These are phyloP conservation scores for Tetrahymena thermophila DNA, from an alignment of 73 alveolate species.

Conservation along the genomic window DNA sequence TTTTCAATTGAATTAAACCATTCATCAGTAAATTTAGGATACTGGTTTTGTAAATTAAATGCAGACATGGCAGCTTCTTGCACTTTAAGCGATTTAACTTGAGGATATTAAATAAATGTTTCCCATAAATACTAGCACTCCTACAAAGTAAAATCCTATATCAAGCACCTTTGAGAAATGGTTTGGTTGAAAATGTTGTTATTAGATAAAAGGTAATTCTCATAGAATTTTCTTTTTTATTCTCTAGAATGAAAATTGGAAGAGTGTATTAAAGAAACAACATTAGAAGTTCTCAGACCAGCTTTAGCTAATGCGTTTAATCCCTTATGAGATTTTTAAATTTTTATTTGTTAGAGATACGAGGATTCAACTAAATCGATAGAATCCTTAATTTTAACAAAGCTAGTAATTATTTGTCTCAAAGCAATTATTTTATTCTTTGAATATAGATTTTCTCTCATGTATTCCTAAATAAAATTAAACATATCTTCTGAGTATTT, in stretches of 20 bases:
- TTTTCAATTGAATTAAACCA: not conserved
- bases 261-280: not conserved
- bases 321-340: not conserved
- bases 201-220: not conserved
- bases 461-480: not conserved
- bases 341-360: not conserved
- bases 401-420: not conserved
- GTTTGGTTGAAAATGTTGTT: not conserved
- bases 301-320: not conserved
- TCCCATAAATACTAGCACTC: not conserved
- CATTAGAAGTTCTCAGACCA: not conserved
- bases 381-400: not conserved
- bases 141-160: not conserved
- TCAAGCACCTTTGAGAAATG: not conserved
- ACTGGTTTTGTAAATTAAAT: not conserved
- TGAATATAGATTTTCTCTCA: not conserved
- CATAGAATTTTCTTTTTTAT: not conserved
- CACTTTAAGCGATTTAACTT: not conserved
- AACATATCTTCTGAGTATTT: not conserved
- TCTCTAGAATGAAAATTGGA: not conserved
- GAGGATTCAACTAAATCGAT: not conserved
- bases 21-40: not conserved
- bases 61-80: not conserved
- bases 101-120: not conserved
- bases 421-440: not conserved